Evolutionary conservation across 306 rosid genomes (phyloP), one percentile per base, ranked within the genome.

Genomic region (Vigna mungo): DNA sequence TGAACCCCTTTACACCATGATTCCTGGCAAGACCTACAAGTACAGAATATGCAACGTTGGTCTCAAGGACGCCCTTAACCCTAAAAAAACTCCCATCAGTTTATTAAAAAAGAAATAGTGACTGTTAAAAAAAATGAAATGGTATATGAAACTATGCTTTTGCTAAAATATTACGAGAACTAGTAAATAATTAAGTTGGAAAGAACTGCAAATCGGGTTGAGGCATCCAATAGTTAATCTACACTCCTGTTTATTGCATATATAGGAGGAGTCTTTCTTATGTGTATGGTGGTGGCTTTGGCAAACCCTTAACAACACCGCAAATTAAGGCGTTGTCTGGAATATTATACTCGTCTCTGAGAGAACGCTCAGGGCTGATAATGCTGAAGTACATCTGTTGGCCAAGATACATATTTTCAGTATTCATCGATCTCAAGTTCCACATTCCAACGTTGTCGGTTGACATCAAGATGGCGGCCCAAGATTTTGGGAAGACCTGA

Each of bases 1-100:
- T 11, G 74, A 86, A 60, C 91, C 97, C 0, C 86, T 89, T 1
- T 90, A 85, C 87, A 84, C 78, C 69, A 89, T 93, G 96, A 86
- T 87, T 82, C 84, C 89, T 0, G 96, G 91, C 1, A 90, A 88
- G 76, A 92, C 90, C 4, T 92, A 92, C 81, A 92, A 89, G 77
- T 85, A 78, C 43, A 86, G 97, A 64, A 60, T 92, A n/a, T 89
- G 97, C 79, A 90, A 93, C 9, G 84, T 84, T 13, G 97, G 97
- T 8, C 36, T 87, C 0, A 93, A 88, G 85, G 82, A 82, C n/a
- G 71, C 93, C 8, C 93, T 93, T 2, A 93, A 93, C 85, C n/a
- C n/a, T n/a, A n/a, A n/a, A 25, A 25, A 25, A 30, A 30, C 3
- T 30, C 34, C 4, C 48, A 43, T 2, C 2, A 43, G 15, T 44